Evolutionary conservation across 805 yeast genomes (phyloP), one percentile per base, ranked within the genome.

Genomic region (Metschnikowia henanensis): DNA sequence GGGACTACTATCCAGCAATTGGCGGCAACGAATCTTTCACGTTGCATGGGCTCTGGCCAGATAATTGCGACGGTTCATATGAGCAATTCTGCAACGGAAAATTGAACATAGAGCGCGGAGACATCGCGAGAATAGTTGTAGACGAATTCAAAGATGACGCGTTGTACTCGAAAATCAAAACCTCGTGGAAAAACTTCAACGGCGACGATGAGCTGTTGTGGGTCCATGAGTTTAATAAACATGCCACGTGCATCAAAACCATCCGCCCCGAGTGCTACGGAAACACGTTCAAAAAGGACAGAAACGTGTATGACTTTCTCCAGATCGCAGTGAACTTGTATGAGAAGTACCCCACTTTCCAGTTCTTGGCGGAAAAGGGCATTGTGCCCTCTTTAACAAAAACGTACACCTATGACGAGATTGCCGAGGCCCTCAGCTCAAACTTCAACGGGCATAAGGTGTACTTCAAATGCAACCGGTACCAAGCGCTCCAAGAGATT

Each of bases 41-140:
- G n/a, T 56, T 71, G 35, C 76, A 71, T 45, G 76, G 76, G 3
- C 60, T 69, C 35, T 70, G 75, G 75, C 72, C 70, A 10, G 73
- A 71, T 45, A 59, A 61, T 39, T 70, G 75, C 46, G 68, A 70
- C 43, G 74, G 74, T 3, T 54, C 64, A 2, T 71, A 66, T 48
- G 57, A 52, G 43, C 72, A 62, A 45, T 65, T 64, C 46, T 70
- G 75, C 54, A 58, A 66, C 46, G 57, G 62, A 5, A 31, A 52
- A 3, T 56, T 63, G 50, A 61, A 67, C 44, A 57, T 65, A 30
- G 15, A 35, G 13, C 43, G 41, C 7, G 52, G 53, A 3, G 61
- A 64, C 13, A 56, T 61, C 39, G 43, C 51, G 19, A 55, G 57
- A 16, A 62, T 67, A 22, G 45, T 67, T 16, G 59, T 52, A 17